Evolutionary conservation across 1,284 basidiomycete species (phyloP).

Genomic region (Golubevia sp.): DNA sequence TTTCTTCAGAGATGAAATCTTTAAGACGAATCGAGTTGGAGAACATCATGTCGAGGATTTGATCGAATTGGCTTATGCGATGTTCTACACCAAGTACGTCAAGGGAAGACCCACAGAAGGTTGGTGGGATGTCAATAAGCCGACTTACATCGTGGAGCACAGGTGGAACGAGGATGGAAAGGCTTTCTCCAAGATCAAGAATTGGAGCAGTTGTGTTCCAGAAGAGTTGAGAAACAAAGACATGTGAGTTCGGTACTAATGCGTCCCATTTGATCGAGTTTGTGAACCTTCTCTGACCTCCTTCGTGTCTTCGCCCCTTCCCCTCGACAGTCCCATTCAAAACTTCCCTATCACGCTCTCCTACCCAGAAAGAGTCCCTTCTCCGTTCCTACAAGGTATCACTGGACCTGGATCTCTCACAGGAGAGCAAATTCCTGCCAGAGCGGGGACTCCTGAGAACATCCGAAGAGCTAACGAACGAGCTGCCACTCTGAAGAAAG

Average conservation of each 20-base stretch:
- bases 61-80: constrained; percentile 47
- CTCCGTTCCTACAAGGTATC: constrained; percentile 37
- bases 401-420: constrained; percentile 36
- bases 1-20: constrained; percentile 48
- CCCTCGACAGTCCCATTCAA: constrained; percentile 22
- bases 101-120: constrained; percentile 41
- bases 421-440: constrained; percentile 21
- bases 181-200: constrained; percentile 51
- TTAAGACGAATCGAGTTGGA: constrained; percentile 49
- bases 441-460: not conserved
- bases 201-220: constrained; percentile 52
- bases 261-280: not conserved
- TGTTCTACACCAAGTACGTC: constrained; percentile 50
- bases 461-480: not conserved
- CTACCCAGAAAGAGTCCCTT: constrained; percentile 28
- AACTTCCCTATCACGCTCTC: constrained; percentile 33
- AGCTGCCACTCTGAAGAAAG: not conserved
- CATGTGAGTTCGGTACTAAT: constrained; percentile 18
- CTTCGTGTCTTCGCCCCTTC: not conserved
- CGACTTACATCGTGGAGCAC: constrained; percentile 45
- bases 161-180: constrained; percentile 41
- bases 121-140: constrained; percentile 35
- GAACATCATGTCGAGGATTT: constrained; percentile 55
- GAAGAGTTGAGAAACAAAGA: constrained; percentile 41
- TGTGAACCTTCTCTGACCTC: no score